Evolutionary conservation across 1,284 basidiomycete species (phyloP).

Genomic region (Cutaneotrichosporon cavernicola): DNA sequence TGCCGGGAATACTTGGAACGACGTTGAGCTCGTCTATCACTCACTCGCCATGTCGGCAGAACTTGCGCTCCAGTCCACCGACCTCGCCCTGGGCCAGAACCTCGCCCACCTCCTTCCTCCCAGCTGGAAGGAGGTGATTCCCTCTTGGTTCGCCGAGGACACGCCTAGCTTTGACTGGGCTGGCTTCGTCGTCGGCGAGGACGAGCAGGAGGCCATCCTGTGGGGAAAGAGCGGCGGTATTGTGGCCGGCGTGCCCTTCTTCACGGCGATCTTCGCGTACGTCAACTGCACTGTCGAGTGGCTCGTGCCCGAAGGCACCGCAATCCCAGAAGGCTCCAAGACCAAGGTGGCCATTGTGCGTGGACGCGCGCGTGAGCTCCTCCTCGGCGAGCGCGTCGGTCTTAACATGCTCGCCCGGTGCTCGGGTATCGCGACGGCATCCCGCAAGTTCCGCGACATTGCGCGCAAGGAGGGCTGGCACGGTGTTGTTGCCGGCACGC

Average conservation of each 20-base stretch:
- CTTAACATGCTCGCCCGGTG: conserved; percentile 92
- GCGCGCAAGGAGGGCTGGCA: conserved; percentile 76
- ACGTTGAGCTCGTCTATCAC: not conserved
- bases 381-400: conserved; percentile 93
- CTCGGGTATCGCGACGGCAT: conserved; percentile 93
- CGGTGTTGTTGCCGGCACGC: conserved; percentile 89
- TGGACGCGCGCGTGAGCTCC: conserved; percentile 80
- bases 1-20: not conserved
- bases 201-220: conserved; percentile 77
- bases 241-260: conserved; percentile 92
- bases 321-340: conserved; percentile 61
- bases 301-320: conserved; percentile 84
- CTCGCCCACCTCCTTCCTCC: conserved; percentile 74
- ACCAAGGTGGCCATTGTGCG: conserved; percentile 89
- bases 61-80: conserved; percentile 16
- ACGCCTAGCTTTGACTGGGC: conserved; percentile 96
- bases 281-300: conserved; percentile 90
- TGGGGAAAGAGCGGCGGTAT: conserved; percentile 76
- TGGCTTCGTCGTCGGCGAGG: conserved; percentile 95
- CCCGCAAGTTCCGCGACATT: conserved; percentile 74
- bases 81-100: conserved; percentile 41
- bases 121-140: conserved; percentile 80
- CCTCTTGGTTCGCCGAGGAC: conserved; percentile 86
- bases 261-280: conserved; percentile 87
- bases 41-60: not conserved